Evolutionary conservation across 139 green algal genomes (phyloP).

Genomic region (Chlamydomonas eustigma): DNA sequence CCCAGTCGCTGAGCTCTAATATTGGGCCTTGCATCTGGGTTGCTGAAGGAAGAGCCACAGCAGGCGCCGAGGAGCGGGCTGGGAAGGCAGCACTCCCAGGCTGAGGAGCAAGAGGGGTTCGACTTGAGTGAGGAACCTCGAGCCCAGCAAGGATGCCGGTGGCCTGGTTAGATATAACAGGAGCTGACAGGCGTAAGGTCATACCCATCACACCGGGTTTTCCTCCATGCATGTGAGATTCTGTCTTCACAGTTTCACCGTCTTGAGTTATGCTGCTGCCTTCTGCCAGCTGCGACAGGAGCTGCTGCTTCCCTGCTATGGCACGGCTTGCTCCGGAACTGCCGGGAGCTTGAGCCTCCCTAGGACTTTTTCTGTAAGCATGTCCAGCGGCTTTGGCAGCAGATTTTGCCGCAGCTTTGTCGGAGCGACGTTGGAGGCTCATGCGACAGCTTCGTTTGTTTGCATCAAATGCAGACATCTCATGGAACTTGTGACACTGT

Average conservation of each 20-base stretch:
- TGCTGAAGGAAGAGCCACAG: no score
- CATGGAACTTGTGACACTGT: conserved; percentile 1
- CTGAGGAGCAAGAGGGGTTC: no score
- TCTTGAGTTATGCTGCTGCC: neutral
- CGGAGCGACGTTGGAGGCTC: neutral
- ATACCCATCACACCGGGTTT: no score
- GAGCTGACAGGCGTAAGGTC: no score
- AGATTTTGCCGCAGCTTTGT: neutral
- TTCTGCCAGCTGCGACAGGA: neutral
- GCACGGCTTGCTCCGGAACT: neutral
- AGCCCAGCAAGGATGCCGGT: no score
- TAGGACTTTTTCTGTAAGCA: neutral
- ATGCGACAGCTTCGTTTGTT: neutral
- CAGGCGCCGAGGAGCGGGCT: no score
- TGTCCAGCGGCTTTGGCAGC: neutral
- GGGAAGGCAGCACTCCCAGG: no score
- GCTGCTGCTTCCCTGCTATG: neutral
- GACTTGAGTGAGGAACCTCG: no score
- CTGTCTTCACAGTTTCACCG: neutral
- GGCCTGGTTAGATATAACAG: no score
- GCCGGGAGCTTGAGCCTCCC: neutral
- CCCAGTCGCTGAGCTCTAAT: no score
- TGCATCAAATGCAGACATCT: neutral
- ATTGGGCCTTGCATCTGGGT: no score
- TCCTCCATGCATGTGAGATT: no score